Evolutionary conservation across 257 asterid genomes (phyloP).

Genomic region (Solanum pennellii): DNA sequence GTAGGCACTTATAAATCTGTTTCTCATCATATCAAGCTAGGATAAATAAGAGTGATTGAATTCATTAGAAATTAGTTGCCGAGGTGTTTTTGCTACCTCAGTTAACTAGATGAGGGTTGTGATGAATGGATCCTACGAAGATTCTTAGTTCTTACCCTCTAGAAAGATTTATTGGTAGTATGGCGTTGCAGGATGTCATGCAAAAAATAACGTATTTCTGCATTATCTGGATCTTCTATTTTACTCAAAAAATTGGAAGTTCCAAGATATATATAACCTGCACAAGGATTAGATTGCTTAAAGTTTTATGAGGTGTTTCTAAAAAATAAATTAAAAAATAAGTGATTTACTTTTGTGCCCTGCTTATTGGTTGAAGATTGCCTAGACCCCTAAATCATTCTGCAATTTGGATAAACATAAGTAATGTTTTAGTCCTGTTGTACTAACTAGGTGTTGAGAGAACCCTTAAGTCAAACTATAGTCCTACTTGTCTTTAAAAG

Average conservation of each 20-base stretch:
- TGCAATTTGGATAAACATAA: background rate
- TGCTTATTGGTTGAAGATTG: background rate
- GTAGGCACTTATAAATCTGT: conserved; percentile 17
- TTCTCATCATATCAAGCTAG: background rate
- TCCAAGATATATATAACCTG: background rate
- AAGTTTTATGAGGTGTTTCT: background rate
- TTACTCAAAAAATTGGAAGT: background rate
- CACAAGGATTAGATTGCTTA: background rate
- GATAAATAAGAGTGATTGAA: background rate
- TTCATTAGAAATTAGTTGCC: background rate
- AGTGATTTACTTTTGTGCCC: background rate
- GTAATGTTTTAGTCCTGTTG: background rate
- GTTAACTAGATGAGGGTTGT: background rate
- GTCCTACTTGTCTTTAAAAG: background rate
- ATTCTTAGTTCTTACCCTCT: background rate
- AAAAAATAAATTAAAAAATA: background rate
- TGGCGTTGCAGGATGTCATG: background rate
- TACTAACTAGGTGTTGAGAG: background rate
- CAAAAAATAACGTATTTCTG: background rate
- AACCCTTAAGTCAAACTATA: background rate
- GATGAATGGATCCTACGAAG: background rate
- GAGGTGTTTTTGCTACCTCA: background rate
- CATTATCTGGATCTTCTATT: background rate
- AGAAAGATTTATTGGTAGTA: background rate
- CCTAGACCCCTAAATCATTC: background rate